These are phyloP conservation scores for Quercus agrifolia DNA, from an alignment of 306 rosid species.

Conservation along the genomic window DNA sequence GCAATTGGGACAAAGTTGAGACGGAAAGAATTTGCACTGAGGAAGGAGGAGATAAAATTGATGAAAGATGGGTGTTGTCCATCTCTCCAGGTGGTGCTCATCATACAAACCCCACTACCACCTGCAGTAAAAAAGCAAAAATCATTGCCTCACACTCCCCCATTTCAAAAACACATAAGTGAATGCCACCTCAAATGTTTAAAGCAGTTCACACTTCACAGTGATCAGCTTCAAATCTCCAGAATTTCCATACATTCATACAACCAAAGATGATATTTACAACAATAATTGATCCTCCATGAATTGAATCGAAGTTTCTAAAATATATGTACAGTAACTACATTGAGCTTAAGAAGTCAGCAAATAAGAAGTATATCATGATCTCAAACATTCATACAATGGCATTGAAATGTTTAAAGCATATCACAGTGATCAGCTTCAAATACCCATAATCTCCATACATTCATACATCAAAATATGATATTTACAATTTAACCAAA, in stretches of 20 bases:
- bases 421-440: background rate
- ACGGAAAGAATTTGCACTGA: slow-evolving; percentile 60
- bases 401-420: background rate
- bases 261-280: background rate
- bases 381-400: background rate
- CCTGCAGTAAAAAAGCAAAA: slow-evolving; percentile 24
- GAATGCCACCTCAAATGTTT: background rate
- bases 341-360: background rate
- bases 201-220: no score
- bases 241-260: background rate
- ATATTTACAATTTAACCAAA: background rate
- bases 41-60: slow-evolving; percentile 72
- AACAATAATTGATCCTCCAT: background rate
- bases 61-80: slow-evolving; percentile 70
- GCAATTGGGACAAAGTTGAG: slow-evolving; percentile 67
- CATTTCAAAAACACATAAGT: background rate
- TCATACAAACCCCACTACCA: slow-evolving; percentile 72
- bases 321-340: background rate
- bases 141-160: background rate
- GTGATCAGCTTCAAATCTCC: background rate
- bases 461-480: background rate
- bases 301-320: background rate
- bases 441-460: background rate
- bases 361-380: background rate
- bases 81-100: slow-evolving; percentile 74